Conservation (phyloP, 257 asterid genomes). For the Ilex aquifolium region DNA sequence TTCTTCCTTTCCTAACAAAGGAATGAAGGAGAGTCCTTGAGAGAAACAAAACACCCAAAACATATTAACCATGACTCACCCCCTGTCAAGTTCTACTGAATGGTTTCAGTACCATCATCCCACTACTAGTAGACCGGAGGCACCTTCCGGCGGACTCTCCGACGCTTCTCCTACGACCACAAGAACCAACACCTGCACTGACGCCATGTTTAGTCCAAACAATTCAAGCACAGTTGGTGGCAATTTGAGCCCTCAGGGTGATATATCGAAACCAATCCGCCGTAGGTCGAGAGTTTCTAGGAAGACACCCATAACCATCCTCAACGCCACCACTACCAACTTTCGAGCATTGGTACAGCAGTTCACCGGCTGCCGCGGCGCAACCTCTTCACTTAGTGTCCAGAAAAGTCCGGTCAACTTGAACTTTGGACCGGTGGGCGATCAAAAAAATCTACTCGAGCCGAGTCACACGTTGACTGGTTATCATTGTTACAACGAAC, state of each 20-base stretch:
- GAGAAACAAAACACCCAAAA: no score
- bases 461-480: no score
- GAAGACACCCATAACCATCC: conserved; percentile 21
- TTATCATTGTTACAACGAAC: no score
- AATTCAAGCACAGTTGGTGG: not conserved
- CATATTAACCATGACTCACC: not conserved
- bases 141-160: not conserved
- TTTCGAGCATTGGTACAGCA: conserved; percentile 41
- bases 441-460: not conserved
- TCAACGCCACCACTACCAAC: conserved; percentile 16
- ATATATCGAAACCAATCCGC: not conserved
- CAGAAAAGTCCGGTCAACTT: conserved; percentile 54
- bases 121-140: no score
- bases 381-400: conserved; percentile 10
- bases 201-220: not conserved
- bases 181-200: not conserved
- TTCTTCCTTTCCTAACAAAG: not conserved
- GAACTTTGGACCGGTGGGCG: conserved; percentile 29
- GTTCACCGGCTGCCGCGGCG: conserved; percentile 51
- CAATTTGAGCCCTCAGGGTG: not conserved
- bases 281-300: conserved; percentile 9
- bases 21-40: no score
- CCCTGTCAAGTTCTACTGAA: not conserved
- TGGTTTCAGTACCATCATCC: not conserved
- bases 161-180: not conserved